Conservation (phyloP, 2,329 filamentous ascomycete species). For the Ascochyta fabae region DNA sequence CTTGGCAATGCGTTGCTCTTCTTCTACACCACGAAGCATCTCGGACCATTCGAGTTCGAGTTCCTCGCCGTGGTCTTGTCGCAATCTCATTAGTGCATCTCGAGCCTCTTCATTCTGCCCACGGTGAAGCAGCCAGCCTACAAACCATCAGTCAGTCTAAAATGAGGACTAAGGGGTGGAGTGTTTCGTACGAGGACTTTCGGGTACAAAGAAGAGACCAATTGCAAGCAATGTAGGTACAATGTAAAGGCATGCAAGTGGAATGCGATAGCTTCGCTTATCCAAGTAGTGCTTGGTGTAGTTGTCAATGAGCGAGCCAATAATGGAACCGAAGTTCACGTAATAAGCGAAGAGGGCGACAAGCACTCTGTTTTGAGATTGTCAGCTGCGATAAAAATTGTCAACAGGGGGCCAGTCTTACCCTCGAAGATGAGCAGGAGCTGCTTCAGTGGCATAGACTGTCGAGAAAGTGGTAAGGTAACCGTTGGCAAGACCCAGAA, state of each 20-base stretch:
- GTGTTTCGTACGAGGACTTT: slow-evolving; percentile 41
- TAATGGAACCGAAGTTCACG: slow-evolving; percentile 57
- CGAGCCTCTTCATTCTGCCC: slow-evolving; percentile 23
- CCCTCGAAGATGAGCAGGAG: slow-evolving; percentile 42
- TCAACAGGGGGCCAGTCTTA: neutral
- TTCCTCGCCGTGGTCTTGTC: slow-evolving; percentile 26
- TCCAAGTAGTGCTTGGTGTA: slow-evolving; percentile 28
- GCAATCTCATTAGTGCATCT: slow-evolving; percentile 22
- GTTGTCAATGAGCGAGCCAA: slow-evolving; percentile 51
- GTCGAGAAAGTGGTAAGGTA: slow-evolving; percentile 63
- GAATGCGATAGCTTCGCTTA: slow-evolving; percentile 51
- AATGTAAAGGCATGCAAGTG: slow-evolving; percentile 60
- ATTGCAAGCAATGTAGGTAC: slow-evolving; percentile 56
- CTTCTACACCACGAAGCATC: slow-evolving; percentile 36
- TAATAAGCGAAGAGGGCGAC: slow-evolving; percentile 55
- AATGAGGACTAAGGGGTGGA: neutral
- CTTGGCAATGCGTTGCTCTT: slow-evolving; percentile 54
- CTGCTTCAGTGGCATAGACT: slow-evolving; percentile 56
- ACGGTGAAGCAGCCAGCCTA: slow-evolving; percentile 47
- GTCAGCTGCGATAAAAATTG: neutral
- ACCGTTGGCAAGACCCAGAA: slow-evolving; percentile 38
- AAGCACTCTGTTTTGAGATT: slow-evolving; percentile 45
- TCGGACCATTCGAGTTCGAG: slow-evolving; percentile 38
- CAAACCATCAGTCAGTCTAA: neutral
- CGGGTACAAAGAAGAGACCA: slow-evolving; percentile 39